Evolutionary conservation across 768 basidiomycete genomes (phyloP).

Genomic region (Psilocybe cyanescens): DNA sequence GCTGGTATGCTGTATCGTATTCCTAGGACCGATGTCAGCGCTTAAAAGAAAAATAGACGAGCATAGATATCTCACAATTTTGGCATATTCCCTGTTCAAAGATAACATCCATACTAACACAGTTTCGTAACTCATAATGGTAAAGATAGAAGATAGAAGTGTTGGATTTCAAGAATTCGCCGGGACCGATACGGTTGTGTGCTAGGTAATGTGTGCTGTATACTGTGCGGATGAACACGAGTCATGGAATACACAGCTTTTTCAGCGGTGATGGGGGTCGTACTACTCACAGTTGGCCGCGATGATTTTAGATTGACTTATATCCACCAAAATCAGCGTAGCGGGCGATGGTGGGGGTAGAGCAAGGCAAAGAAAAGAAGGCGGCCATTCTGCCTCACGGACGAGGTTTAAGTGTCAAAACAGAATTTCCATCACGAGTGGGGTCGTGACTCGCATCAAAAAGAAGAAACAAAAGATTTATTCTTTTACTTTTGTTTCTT

Average conservation of each 20-base stretch:
- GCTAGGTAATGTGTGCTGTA: background rate
- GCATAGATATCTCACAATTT: conserved; percentile 47
- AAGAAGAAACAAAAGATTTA: background rate
- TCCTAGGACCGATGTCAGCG: conserved; percentile 48
- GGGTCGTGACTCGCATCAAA: background rate
- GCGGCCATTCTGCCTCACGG: conserved; percentile 19
- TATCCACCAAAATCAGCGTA: background rate
- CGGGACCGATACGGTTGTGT: background rate
- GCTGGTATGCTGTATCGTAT: conserved; percentile 68
- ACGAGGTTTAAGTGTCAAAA: conserved; percentile 10
- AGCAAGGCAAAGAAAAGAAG: conserved; percentile 7
- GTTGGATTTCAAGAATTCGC: background rate
- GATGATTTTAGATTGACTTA: background rate
- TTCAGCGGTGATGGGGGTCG: background rate
- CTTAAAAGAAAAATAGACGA: conserved; percentile 10
- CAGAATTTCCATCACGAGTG: conserved; percentile 4
- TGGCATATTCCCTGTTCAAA: conserved; percentile 72
- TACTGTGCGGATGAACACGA: conserved; percentile 3
- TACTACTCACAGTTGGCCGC: background rate
- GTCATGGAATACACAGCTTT: conserved; percentile 5
- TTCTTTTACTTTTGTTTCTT: background rate
- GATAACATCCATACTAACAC: conserved; percentile 84
- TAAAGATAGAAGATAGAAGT: background rate
- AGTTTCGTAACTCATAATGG: conserved; percentile 31
- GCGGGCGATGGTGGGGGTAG: background rate